Conservation (phyloP, 2,329 filamentous ascomycete genomes). For the Penicillium sp. region DNA sequence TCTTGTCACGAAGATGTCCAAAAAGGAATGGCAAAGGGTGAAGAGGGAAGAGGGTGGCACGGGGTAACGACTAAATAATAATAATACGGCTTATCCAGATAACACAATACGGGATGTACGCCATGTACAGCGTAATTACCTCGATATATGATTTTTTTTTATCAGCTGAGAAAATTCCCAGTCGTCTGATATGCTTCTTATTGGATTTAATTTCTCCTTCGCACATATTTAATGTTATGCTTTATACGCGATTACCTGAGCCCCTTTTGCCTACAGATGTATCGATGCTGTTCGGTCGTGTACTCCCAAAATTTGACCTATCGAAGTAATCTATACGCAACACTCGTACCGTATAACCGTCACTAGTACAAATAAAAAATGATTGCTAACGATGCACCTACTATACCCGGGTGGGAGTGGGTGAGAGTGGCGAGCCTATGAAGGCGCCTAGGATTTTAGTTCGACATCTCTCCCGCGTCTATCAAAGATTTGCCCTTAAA, state of each 20-base stretch:
- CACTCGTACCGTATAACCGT: constrained; percentile 9
- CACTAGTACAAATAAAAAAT: constrained; percentile 8
- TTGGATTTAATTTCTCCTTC: constrained; percentile 1
- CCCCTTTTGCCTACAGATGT: neutral
- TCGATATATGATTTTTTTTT: constrained; percentile 2
- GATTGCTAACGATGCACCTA: constrained; percentile 8
- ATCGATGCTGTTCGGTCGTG: neutral
- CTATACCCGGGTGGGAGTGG: constrained; percentile 6
- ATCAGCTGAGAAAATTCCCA: constrained; percentile 9
- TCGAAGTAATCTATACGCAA: constrained; percentile 7
- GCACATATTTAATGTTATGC: neutral
- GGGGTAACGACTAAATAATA: constrained; percentile 30
- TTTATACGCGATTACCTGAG: constrained; percentile 3
- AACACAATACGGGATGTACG: constrained; percentile 8
- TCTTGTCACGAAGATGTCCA: neutral
- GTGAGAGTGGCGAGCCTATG: constrained; percentile 12
- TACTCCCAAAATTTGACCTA: constrained; percentile 1
- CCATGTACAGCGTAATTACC: constrained; percentile 3
- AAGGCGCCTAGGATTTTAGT: constrained; percentile 11
- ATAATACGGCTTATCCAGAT: constrained; percentile 16
- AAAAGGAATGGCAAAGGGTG: constrained; percentile 10
- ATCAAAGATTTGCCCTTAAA: constrained; percentile 2
- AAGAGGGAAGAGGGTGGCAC: constrained; percentile 17
- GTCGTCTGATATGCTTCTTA: constrained; percentile 8
- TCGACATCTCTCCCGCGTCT: constrained; percentile 11